phyloP scores from a whole-genome alignment of 305 asterid genomes.

The Fraxinus paxiana region DNA sequence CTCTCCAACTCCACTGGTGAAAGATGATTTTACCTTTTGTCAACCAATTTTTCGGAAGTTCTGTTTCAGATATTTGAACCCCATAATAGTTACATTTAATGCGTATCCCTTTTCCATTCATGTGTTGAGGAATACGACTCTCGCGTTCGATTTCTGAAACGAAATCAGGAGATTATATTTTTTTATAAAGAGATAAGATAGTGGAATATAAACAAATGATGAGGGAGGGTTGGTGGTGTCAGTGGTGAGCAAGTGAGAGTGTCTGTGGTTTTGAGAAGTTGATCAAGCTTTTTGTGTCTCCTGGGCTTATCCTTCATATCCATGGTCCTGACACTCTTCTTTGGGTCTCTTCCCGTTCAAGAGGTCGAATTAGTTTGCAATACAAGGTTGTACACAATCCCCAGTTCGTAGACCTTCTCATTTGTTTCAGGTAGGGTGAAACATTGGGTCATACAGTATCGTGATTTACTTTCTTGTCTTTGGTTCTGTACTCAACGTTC shows the following conservation, averaged over 20 bases:
- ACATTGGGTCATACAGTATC: not conserved
- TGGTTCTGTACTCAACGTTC: not conserved
- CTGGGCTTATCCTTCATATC: slow-evolving; percentile 20
- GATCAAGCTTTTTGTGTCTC: slow-evolving; percentile 24
- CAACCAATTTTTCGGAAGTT: not conserved
- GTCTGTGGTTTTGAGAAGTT: slow-evolving; percentile 27
- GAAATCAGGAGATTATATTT: slow-evolving; percentile 25
- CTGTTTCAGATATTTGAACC: not conserved
- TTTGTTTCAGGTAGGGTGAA: not conserved
- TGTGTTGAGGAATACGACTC: slow-evolving; percentile 40
- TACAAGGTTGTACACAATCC: not conserved
- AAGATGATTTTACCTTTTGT: slow-evolving; percentile 15
- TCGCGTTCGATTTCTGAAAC: slow-evolving; percentile 32
- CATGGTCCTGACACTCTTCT: slow-evolving; percentile 18
- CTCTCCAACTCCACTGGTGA: slow-evolving; percentile 37
- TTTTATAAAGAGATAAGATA: slow-evolving; percentile 6
- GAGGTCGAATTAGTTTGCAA: not conserved
- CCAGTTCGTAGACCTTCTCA: not conserved
- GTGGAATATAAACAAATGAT: slow-evolving; percentile 24
- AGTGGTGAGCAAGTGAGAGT: slow-evolving; percentile 34
- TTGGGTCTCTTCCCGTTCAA: slow-evolving; percentile 16
- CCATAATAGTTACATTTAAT: not conserved
- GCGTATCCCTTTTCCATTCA: not conserved
- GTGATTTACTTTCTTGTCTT: not conserved
- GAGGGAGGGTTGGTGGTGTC: slow-evolving; percentile 29